Evolutionary conservation across 2,329 filamentous ascomycete species (phyloP).

Genomic region (Alternaria hordeiaustralica): DNA sequence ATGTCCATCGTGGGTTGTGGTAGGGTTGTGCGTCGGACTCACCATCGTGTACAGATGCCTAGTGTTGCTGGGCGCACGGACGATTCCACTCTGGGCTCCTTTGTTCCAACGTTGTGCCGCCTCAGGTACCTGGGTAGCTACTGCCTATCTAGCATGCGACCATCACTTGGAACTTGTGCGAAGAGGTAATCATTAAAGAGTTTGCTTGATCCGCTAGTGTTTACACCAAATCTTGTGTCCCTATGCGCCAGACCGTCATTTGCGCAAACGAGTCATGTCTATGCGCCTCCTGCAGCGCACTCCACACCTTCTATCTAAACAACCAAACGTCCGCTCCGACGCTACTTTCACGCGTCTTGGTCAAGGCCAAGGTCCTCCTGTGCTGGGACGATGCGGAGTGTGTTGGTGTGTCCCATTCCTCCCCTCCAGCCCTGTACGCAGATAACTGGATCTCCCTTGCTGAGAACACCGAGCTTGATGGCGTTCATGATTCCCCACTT

Average conservation of each 20-base stretch:
- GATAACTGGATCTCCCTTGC: slow-evolving; percentile 75
- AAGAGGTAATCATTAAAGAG: slow-evolving; percentile 10
- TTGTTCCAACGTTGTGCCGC: background rate
- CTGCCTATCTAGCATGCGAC: background rate
- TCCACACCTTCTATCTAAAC: slow-evolving; percentile 25
- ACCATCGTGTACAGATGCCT: slow-evolving; percentile 14
- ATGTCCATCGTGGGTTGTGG: slow-evolving; percentile 45
- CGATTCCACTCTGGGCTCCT: slow-evolving; percentile 1
- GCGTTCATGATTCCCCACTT: slow-evolving; percentile 95
- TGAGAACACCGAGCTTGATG: slow-evolving; percentile 79
- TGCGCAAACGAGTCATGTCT: slow-evolving; percentile 34
- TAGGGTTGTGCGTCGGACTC: slow-evolving; percentile 18
- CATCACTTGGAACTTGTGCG: background rate
- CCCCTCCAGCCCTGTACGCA: slow-evolving; percentile 92
- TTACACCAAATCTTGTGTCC: slow-evolving; percentile 27
- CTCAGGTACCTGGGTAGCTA: background rate
- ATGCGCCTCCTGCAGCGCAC: slow-evolving; percentile 17
- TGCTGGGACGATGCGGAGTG: slow-evolving; percentile 62
- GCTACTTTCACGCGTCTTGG: slow-evolving; percentile 49
- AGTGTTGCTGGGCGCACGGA: slow-evolving; percentile 14
- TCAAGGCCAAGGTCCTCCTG: slow-evolving; percentile 58
- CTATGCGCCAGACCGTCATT: slow-evolving; percentile 30
- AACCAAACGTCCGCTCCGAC: slow-evolving; percentile 8
- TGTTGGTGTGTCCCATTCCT: slow-evolving; percentile 92
- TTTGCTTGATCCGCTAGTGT: slow-evolving; percentile 33